A percentile compares a stretch with the other conserved stretches of the same genome.
phyloP scores from a whole-genome alignment of 1,284 basidiomycete species.

The Moesziomyces sp. region DNA sequence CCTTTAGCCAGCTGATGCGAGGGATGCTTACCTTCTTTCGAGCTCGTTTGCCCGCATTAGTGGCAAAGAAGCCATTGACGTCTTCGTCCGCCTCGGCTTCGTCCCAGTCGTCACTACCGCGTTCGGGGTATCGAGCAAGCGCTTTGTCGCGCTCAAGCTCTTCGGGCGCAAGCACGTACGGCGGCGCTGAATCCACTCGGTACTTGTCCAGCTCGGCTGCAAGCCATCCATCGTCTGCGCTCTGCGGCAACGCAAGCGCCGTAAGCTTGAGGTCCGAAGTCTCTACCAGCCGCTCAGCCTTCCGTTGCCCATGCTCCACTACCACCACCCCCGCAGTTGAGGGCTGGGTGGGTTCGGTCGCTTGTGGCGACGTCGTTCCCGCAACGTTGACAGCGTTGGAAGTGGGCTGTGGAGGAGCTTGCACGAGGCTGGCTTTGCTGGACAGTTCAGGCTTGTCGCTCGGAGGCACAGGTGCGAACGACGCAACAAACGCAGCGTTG shows the following conservation, averaged over 20 bases:
- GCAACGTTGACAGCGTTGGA: too few relatives aligned
- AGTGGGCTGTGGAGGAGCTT: too few relatives aligned
- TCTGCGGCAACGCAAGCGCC: conserved; percentile 18
- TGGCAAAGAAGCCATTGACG: conserved; percentile 52
- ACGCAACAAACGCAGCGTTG: conserved; percentile 39
- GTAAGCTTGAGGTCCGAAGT: conserved; percentile 25
- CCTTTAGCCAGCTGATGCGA: too few relatives aligned
- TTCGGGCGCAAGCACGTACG: conserved; percentile 24
- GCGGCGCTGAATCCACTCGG: conserved; percentile 17
- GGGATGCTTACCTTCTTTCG: conserved; percentile 37
- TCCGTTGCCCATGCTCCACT: neutral
- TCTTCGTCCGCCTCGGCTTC: conserved; percentile 36
- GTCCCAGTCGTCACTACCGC: conserved; percentile 17
- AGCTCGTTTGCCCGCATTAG: conserved; percentile 32
- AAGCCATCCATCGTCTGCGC: conserved; percentile 20
- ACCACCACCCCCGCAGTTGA: too few relatives aligned
- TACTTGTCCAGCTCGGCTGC: conserved; percentile 15
- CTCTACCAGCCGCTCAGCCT: neutral
- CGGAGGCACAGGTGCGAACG: conserved; percentile 18
- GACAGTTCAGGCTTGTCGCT: neutral
- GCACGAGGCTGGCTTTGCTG: too few relatives aligned
- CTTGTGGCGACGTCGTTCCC: too few relatives aligned
- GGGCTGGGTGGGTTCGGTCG: too few relatives aligned
- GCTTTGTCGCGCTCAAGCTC: conserved; percentile 39
- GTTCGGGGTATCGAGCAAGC: conserved; percentile 9